Conservation (phyloP, 495 filamentous ascomycete species). For the Neurospora sp. region DNA sequence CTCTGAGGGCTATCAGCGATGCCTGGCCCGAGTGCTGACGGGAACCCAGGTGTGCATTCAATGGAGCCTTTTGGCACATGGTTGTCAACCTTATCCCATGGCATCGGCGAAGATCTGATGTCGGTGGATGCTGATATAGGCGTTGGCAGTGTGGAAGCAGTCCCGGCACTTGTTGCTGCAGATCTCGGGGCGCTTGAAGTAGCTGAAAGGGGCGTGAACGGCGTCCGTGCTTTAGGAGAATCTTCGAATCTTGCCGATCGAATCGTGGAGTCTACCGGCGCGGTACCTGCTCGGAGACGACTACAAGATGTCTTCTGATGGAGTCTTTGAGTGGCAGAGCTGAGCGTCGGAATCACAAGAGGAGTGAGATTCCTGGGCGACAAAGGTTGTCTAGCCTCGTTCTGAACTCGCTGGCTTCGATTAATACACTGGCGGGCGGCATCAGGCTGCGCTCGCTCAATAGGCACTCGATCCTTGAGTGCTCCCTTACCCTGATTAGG, state of each 20-base stretch:
- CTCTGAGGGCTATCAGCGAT: constrained; percentile 21
- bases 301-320: constrained; percentile 27
- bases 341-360: constrained; percentile 39
- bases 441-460: constrained; percentile 19
- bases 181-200: constrained; percentile 29
- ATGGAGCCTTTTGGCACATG: not conserved
- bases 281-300: constrained; percentile 31
- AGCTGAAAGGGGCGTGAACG: constrained; percentile 33
- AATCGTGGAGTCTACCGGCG: constrained; percentile 21
- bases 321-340: constrained; percentile 24
- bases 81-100: constrained; percentile 31
- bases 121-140: constrained; percentile 37
- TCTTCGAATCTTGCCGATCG: constrained; percentile 31
- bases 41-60: constrained; percentile 13
- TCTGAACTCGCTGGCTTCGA: constrained; percentile 9
- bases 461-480: constrained; percentile 19
- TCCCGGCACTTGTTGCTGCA: constrained; percentile 32
- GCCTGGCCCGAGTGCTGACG: constrained; percentile 23
- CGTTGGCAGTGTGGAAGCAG: constrained; percentile 33
- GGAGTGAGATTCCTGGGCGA: constrained; percentile 43
- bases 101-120: constrained; percentile 30
- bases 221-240: constrained; percentile 35
- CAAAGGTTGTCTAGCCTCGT: constrained; percentile 27
- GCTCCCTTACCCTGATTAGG: constrained; percentile 27
- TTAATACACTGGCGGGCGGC: constrained; percentile 4